These are phyloP conservation scores for Dianthus caryophyllus DNA, from an alignment of 148 eudicot species.

Conservation along the genomic window DNA sequence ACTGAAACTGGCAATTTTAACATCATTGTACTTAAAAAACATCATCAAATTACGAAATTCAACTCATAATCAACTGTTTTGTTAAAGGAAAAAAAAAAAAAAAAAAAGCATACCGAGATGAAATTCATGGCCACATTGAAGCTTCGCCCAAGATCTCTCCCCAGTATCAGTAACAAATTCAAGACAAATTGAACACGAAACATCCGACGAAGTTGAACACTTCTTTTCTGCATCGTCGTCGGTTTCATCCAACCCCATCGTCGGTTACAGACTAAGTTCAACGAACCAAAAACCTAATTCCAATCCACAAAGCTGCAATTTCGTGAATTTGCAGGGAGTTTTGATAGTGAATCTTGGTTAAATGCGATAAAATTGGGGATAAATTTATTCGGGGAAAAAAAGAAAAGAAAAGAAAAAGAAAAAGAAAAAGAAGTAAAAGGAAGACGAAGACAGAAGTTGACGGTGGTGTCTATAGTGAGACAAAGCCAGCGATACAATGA, in stretches of 20 bases:
- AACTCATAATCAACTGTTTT: background rate
- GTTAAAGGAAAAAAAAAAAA: background rate
- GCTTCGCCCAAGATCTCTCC: conserved; percentile 90
- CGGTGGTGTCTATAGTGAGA: too few species aligned
- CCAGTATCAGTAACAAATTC: conserved; percentile 62
- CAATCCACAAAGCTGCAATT: background rate
- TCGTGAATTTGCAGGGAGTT: too few species aligned
- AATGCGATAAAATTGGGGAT: too few species aligned
- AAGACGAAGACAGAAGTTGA: too few species aligned
- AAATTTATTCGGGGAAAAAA: too few species aligned
- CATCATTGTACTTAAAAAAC: background rate
- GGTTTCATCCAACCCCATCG: conserved; percentile 34
- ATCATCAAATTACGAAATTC: background rate
- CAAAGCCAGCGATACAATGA: too few species aligned
- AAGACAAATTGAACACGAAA: conserved; percentile 82
- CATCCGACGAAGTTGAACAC: conserved; percentile 28
- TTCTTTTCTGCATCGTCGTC: conserved; percentile 31
- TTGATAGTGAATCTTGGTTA: too few species aligned
- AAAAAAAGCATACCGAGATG: conserved; percentile 63
- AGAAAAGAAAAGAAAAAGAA: too few species aligned
- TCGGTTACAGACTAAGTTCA: conserved; percentile 26
- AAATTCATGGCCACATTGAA: conserved; percentile 85
- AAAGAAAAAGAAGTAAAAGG: too few species aligned
- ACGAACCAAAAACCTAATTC: conserved; percentile 30
- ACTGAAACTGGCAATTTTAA: background rate